Conservation (phyloP, 371 early-diverging fungal species). For the Rhizopus stolonifer region DNA sequence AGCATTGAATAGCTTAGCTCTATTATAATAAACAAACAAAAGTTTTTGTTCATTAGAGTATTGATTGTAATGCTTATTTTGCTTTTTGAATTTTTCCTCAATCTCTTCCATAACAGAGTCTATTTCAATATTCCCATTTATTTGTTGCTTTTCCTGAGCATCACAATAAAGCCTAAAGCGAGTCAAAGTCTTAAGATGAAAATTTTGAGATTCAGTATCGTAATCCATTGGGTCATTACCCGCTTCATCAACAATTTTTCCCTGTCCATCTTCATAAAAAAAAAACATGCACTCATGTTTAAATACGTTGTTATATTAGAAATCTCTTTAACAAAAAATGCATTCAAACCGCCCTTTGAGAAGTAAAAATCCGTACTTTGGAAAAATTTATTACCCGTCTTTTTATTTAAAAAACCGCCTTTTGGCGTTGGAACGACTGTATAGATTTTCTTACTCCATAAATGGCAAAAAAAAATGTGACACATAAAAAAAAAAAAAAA, state of each 20-base stretch:
- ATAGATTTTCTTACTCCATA: no score
- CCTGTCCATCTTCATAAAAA: no score
- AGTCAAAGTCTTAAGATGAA: slow-evolving; percentile 4
- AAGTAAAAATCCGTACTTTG: no score
- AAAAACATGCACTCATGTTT: no score
- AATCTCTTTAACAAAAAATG: no score
- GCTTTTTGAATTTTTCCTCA: slow-evolving; percentile 1
- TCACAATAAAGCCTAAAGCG: slow-evolving; percentile 11
- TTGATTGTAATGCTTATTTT: slow-evolving; percentile 12
- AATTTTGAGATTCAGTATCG: slow-evolving; percentile 10
- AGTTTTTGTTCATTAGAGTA: slow-evolving; percentile 19
- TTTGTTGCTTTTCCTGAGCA: slow-evolving; percentile 8
- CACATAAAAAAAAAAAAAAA: no score
- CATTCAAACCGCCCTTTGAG: no score
- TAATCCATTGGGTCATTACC: slow-evolving; percentile 8
- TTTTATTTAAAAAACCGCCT: neutral
- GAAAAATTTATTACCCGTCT: no score
- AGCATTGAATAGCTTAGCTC: slow-evolving; percentile 14
- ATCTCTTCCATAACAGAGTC: slow-evolving; percentile 18
- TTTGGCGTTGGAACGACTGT: neutral
- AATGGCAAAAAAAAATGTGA: no score
- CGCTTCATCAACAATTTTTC: no score
- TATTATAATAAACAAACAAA: slow-evolving; percentile 18
- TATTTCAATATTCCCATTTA: slow-evolving; percentile 1
- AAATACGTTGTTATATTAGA: no score